Percentiles rank a stretch among this genome's conserved stretches.
phyloP scores from a whole-genome alignment of 768 basidiomycete genomes.

The Dacryopinax spathularia region DNA sequence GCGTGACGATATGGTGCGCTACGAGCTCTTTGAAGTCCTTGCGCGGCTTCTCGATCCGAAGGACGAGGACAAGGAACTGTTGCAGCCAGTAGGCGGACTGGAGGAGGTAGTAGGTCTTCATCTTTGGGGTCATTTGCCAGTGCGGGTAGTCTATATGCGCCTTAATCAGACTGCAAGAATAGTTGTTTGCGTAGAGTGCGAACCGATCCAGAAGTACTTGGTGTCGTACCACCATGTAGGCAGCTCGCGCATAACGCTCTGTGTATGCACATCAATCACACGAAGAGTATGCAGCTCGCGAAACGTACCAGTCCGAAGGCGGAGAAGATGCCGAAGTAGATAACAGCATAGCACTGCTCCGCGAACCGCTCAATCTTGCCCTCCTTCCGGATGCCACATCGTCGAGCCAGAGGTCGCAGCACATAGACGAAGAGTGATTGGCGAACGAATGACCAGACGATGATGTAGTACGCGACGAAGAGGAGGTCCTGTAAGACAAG shows the following conservation, averaged over 20 bases:
- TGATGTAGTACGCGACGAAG: conserved; percentile 70
- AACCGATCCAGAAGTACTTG: conserved; percentile 71
- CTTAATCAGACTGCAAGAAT: background rate
- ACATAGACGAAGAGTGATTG: conserved; percentile 55
- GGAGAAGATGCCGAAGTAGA: conserved; percentile 64
- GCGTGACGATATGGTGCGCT: conserved; percentile 79
- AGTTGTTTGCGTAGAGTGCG: conserved; percentile 10
- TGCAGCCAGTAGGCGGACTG: conserved; percentile 92
- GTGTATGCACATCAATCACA: background rate
- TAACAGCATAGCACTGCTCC: conserved; percentile 76
- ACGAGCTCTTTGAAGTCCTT: conserved; percentile 82
- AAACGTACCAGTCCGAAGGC: conserved; percentile 62
- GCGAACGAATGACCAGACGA: conserved; percentile 80
- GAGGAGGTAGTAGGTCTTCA: conserved; percentile 89
- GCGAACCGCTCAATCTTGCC: conserved; percentile 70
- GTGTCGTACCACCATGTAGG: conserved; percentile 82
- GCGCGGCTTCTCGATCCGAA: conserved; percentile 84
- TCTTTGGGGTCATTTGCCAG: conserved; percentile 67
- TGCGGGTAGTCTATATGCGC: conserved; percentile 58
- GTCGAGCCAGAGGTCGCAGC: conserved; percentile 50
- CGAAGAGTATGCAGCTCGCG: background rate
- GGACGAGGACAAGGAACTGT: conserved; percentile 70
- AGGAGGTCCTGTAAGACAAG: conserved; percentile 40
- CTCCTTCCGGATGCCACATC: conserved; percentile 52
- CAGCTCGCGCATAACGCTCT: conserved; percentile 71